phyloP scores from a whole-genome alignment of 768 basidiomycete species.

The Cystofilobasidium ferigula region DNA sequence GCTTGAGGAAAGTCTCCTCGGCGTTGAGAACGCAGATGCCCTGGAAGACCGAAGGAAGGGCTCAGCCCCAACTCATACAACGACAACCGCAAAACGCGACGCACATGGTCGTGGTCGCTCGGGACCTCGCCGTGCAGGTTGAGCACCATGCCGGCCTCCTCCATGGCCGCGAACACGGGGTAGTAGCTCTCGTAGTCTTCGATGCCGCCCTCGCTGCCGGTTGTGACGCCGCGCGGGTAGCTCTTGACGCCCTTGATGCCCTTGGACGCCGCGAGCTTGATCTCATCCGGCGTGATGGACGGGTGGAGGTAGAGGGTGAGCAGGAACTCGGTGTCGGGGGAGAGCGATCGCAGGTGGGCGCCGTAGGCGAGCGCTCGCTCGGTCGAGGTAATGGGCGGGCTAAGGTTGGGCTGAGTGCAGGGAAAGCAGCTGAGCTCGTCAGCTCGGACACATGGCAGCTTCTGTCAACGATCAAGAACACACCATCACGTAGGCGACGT shows the following conservation, averaged over 20 bases:
- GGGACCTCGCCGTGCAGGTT: constrained; percentile 97
- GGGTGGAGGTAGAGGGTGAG: constrained; percentile 96
- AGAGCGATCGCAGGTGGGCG: constrained; percentile 58
- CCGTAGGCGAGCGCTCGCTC: constrained; percentile 73
- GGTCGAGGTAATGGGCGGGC: constrained; percentile 74
- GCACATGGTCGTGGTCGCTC: constrained; percentile 56
- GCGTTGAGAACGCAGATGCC: constrained; percentile 90
- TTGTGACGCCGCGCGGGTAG: constrained; percentile 94
- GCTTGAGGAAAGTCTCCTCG: constrained; percentile 76
- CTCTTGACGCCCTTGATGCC: constrained; percentile 90
- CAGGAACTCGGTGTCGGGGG: constrained; percentile 68
- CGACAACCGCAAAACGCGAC: background rate
- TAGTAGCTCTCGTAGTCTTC: constrained; percentile 92
- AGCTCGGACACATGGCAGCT: background rate
- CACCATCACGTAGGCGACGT: constrained; percentile 93
- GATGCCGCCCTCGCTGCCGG: constrained; percentile 90
- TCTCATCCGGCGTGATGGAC: constrained; percentile 77
- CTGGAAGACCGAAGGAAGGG: constrained; percentile 38
- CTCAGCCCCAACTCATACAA: background rate
- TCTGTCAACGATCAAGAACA: constrained; percentile 13
- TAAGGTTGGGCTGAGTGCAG: constrained; percentile 66
- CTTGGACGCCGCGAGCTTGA: constrained; percentile 70
- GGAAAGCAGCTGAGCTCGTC: background rate
- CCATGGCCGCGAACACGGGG: constrained; percentile 85
- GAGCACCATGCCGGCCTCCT: constrained; percentile 82